Evolutionary conservation across 225 moss, liverwort and hornwort genomes (phyloP).

Genomic region (Sphagnum contortum): DNA sequence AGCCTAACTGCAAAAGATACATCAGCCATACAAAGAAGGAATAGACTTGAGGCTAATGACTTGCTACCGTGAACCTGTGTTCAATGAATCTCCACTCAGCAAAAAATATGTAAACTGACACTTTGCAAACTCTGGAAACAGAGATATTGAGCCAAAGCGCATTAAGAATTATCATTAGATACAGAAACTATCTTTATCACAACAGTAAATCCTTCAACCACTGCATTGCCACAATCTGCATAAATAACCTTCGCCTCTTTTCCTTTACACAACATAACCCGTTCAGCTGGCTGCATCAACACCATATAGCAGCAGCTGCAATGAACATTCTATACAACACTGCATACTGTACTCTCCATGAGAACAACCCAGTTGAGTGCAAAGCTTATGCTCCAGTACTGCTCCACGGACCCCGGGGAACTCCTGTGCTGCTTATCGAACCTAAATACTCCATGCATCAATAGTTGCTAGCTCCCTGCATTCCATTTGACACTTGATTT

Average conservation of each 20-base stretch:
- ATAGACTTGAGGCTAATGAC: too few species aligned
- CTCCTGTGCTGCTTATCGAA: conserved; percentile 14
- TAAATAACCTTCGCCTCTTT: conserved; percentile 14
- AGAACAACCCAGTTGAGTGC: conserved; percentile 14
- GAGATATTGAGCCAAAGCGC: too few species aligned
- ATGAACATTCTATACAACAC: conserved; percentile 24
- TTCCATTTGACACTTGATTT: not conserved
- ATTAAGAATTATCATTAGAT: too few species aligned
- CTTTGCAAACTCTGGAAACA: too few species aligned
- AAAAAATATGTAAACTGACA: too few species aligned
- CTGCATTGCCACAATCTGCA: conserved; percentile 17
- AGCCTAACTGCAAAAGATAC: too few species aligned
- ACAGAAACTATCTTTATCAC: too few species aligned
- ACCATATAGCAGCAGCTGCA: conserved; percentile 14
- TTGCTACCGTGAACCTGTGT: too few species aligned
- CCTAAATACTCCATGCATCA: conserved; percentile 6
- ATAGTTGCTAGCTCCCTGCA: conserved; percentile 12
- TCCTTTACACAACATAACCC: conserved; percentile 27
- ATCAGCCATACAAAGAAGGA: too few species aligned
- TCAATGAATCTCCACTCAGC: too few species aligned
- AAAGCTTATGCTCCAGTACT: conserved; percentile 14
- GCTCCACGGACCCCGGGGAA: conserved; percentile 7
- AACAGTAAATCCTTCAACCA: too few species aligned
- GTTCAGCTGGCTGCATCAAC: conserved; percentile 20
- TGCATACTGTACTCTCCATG: conserved; percentile 14